phyloP scores from a whole-genome alignment of 139 green algal species.

The Chlamydomonas asymmetrica region DNA sequence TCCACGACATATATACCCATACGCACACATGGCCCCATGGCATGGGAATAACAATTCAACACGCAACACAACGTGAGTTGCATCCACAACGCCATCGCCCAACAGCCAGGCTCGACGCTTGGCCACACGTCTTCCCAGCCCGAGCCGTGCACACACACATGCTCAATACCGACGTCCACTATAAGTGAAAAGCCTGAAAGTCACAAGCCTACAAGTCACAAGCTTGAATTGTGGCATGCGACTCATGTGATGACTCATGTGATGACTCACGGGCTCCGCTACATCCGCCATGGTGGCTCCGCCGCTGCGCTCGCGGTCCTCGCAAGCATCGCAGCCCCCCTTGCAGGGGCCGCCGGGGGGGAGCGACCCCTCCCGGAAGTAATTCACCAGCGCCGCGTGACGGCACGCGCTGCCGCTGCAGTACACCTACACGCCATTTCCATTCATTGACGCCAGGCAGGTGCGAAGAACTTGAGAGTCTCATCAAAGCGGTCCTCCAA shows the following conservation, averaged over 20 bases:
- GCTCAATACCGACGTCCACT: not conserved
- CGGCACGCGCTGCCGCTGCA: conserved; percentile 35
- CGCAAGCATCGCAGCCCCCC: conserved; percentile 45
- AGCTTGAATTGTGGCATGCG: not conserved
- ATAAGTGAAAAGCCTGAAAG: not conserved
- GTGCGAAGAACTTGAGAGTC: not conserved
- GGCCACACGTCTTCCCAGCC: too few species aligned
- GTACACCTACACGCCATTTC: conserved; percentile 5
- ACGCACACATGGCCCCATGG: too few species aligned
- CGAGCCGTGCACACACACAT: too few species aligned
- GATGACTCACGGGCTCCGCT: not conserved
- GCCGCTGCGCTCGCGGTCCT: conserved; percentile 11
- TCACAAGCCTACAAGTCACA: not conserved
- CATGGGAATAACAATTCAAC: too few species aligned
- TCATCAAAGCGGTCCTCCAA: not conserved
- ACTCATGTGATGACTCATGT: not conserved
- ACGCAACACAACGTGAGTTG: too few species aligned
- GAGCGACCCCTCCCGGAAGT: conserved; percentile 30
- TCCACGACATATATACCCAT: too few species aligned
- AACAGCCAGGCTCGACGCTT: too few species aligned
- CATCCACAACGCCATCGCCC: too few species aligned
- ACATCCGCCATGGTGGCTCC: not conserved
- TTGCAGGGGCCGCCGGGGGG: conserved; percentile 32
- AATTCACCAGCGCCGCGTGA: conserved; percentile 49
- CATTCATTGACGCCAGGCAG: not conserved